Conservation (phyloP, 176 grass and related monocot species). For the Eremochloa ophiuroides region DNA sequence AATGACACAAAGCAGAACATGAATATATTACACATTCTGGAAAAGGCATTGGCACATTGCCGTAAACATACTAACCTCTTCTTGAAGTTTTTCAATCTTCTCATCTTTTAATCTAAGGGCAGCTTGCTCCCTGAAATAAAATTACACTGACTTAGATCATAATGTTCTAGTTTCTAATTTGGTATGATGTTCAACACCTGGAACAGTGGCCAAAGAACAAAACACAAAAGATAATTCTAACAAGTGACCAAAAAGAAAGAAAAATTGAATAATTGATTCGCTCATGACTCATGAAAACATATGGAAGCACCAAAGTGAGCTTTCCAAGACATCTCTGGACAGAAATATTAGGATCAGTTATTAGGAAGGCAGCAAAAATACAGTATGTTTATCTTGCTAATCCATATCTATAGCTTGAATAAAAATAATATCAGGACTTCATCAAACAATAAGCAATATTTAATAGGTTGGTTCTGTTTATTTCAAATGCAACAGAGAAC, state of each 20-base stretch:
- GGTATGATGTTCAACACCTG: background rate
- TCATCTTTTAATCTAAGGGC: conserved; percentile 54
- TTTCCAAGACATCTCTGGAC: background rate
- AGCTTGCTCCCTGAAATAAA: conserved; percentile 65
- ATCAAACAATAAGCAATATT: conserved; percentile 4
- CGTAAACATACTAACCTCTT: conserved; percentile 58
- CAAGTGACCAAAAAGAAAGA: background rate
- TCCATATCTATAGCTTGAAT: conserved; percentile 2
- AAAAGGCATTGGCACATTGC: background rate
- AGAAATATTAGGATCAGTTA: background rate
- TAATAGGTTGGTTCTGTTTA: background rate
- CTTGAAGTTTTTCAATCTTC: conserved; percentile 73
- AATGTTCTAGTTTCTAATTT: background rate
- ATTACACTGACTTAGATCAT: background rate
- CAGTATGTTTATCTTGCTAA: background rate
- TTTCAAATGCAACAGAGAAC: conserved; percentile 5
- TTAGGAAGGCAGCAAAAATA: background rate
- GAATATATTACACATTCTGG: background rate
- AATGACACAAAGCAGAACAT: background rate
- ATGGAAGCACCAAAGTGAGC: background rate
- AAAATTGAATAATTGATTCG: background rate
- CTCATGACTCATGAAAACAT: background rate
- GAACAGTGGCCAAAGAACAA: background rate
- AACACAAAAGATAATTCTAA: background rate
- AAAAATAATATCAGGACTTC: conserved; percentile 12